Conservation (phyloP, 2,329 filamentous ascomycete species). For the Stachybotrys chlorohalonatus region DNA sequence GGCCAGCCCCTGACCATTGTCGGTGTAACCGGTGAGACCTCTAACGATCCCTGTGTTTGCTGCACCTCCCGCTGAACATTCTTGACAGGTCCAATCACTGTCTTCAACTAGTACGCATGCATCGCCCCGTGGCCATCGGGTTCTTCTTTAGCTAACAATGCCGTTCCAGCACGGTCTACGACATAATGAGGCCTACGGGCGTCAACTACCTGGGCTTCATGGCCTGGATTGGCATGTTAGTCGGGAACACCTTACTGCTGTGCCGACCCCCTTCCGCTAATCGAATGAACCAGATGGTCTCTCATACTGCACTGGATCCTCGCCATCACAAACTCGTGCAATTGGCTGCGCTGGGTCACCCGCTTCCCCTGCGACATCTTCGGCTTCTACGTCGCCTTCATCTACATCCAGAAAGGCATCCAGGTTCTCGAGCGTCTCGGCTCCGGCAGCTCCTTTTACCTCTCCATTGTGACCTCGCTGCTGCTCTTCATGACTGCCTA, state of each 20-base stretch:
- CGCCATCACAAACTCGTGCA: slow-evolving; percentile 78
- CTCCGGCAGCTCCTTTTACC: slow-evolving; percentile 58
- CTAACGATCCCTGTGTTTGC: not conserved
- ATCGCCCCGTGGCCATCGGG: not conserved
- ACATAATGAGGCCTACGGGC: slow-evolving; percentile 70
- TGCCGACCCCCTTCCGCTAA: not conserved
- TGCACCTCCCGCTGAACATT: slow-evolving; percentile 3
- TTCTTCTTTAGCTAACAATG: too few relatives aligned
- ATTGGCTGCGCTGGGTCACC: slow-evolving; percentile 81
- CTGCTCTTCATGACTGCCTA: slow-evolving; percentile 74
- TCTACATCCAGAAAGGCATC: slow-evolving; percentile 85
- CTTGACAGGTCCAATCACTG: slow-evolving; percentile 66
- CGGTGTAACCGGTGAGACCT: slow-evolving; percentile 62
- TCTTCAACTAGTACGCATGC: slow-evolving; percentile 68
- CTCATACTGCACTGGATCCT: slow-evolving; percentile 77
- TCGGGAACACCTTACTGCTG: not conserved
- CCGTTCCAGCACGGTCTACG: slow-evolving; percentile 62
- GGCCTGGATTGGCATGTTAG: slow-evolving; percentile 78
- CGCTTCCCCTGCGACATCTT: slow-evolving; percentile 91
- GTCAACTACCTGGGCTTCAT: slow-evolving; percentile 84
- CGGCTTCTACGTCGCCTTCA: slow-evolving; percentile 86
- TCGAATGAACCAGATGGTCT: slow-evolving; percentile 52
- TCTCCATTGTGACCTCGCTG: slow-evolving; percentile 67
- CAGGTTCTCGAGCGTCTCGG: slow-evolving; percentile 76
- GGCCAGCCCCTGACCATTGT: slow-evolving; percentile 86